Base-by-base conservation (phyloP, 75 land plant species). In the Pinus tabuliformis region DNA sequence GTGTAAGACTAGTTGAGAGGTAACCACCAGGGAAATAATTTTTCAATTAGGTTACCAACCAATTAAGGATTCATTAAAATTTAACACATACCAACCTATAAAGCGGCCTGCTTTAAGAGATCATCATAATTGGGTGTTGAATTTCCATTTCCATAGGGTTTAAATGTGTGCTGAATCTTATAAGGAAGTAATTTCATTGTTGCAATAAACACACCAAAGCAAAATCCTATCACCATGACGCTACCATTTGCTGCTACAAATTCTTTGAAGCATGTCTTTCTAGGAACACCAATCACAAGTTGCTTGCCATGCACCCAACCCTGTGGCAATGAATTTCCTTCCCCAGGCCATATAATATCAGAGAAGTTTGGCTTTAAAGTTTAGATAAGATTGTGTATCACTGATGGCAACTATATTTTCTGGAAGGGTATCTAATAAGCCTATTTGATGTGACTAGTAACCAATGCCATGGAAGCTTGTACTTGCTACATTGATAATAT, bases 291-390 rank as follows among this genome's bases (percentile, higher is more conserved):
- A 61, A 91, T 90, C 72, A 75, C 80, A 73, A 91, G 62, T 14
- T 71, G 70, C 73, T 73, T 79, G 20, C 90, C 94, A 62, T 80
- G 87, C 92, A 84, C 82, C 94, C 94, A 91, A 1, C 94, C 92
- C 18, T 86, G 87, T 57, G 94, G 94, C 33, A 70, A 79, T 12
- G 4, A 17, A 70, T 36, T 56, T 2, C 65, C 56, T 21, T 77
- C 82, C 5, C 85, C 85, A 15, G 85, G 88, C 88, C 88, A 83
- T 36, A 76, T 82, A 11, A 85, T 78, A 75, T 66, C 71, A 39
- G 70, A 15, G 13, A 83, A 73, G 17, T 79, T 61, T 26, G 72
- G 61, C 21, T n/a, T n/a, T n/a, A n/a, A n/a, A n/a, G n/a, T 33
- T 61, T n/a, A 75, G 24, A 33, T 72, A n/a, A 17, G 83, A 70